Evolutionary conservation across 306 rosid species (phyloP).

Genomic region (Dalbergia cochinchinensis): DNA sequence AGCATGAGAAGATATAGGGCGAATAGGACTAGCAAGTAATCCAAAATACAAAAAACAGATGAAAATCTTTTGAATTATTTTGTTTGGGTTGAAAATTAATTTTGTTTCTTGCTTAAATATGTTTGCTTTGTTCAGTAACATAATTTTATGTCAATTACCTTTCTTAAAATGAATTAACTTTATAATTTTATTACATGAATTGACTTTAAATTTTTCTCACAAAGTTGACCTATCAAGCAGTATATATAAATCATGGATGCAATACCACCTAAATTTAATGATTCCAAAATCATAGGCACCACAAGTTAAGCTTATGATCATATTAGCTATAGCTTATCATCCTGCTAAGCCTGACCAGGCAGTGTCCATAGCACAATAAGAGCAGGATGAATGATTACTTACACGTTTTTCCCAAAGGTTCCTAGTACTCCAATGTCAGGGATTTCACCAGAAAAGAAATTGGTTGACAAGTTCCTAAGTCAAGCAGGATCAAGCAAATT

Average conservation of each 20-base stretch:
- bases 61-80: not conserved
- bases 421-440: conserved; percentile 75
- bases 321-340: not conserved
- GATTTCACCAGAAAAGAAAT: conserved; percentile 74
- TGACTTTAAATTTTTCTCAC: not conserved
- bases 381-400: conserved; percentile 39
- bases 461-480: conserved; percentile 77
- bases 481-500: conserved; percentile 19
- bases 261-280: not conserved
- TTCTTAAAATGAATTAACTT: too few species aligned
- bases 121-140: too few species aligned
- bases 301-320: not conserved
- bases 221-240: not conserved
- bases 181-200: too few species aligned
- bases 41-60: too few species aligned
- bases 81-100: not conserved
- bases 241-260: not conserved
- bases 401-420: conserved; percentile 68
- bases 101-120: not conserved
- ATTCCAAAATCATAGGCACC: not conserved
- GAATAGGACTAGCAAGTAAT: too few species aligned
- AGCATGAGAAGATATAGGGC: too few species aligned
- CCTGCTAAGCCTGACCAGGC: not conserved
- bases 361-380: not conserved
- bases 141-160: too few species aligned